Evolutionary conservation across 306 rosid genomes (phyloP).

Genomic region (Malus sieversii): DNA sequence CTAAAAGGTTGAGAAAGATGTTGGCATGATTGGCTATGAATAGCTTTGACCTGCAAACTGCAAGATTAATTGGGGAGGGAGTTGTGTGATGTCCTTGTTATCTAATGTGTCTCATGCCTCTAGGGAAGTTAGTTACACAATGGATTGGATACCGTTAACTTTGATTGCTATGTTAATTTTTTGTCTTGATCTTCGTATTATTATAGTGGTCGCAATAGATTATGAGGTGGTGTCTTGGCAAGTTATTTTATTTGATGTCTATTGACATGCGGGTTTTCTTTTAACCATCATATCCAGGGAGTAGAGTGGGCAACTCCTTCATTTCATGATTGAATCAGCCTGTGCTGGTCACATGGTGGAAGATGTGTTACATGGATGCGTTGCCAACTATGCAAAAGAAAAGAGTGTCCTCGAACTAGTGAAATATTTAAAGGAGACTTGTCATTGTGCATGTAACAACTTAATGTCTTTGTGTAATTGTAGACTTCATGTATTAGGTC

Average conservation of each 20-base stretch:
- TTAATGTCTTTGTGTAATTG: constrained; percentile 4
- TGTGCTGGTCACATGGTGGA: constrained; percentile 33
- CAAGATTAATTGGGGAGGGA: neutral
- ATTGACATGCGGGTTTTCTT: constrained; percentile 19
- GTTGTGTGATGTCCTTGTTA: neutral
- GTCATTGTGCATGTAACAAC: constrained; percentile 9
- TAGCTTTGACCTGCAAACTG: neutral
- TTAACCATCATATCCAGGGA: constrained; percentile 36
- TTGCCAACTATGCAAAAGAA: constrained; percentile 15
- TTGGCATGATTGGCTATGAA: neutral
- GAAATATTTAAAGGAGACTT: neutral
- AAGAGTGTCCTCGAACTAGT: neutral
- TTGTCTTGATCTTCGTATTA: neutral
- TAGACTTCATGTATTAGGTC: constrained; percentile 15
- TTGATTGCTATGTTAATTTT: neutral
- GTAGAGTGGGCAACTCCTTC: constrained; percentile 28
- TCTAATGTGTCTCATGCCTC: neutral
- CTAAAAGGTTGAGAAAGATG: neutral
- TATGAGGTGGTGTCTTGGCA: constrained; percentile 15
- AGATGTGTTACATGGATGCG: constrained; percentile 24
- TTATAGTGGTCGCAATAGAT: constrained; percentile 8
- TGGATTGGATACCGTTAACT: neutral
- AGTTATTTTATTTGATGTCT: constrained; percentile 18
- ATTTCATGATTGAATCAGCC: constrained; percentile 33
- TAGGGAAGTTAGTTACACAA: neutral